Evolutionary conservation across 805 yeast genomes (phyloP), one percentile per base, ranked within the genome.

Genomic region (Gaillardinia entomophila): DNA sequence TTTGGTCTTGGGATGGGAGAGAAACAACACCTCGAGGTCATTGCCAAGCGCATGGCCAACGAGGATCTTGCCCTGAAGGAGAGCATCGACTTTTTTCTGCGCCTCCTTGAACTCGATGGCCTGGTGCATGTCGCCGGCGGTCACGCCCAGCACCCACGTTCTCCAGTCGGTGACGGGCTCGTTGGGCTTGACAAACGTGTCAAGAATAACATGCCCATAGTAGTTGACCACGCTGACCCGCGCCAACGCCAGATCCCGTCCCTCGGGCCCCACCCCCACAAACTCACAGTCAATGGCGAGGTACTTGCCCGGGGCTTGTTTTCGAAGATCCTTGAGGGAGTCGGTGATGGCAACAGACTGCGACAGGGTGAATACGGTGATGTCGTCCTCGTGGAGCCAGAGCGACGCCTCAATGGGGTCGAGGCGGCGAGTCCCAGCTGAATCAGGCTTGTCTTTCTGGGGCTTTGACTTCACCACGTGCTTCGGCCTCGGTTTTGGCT

Each of bases 231-330:
- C 62, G 0, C 96, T 86, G 0, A 88, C 92, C 43, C 97, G 69
- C 0, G 95, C 97, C 12, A 89, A 62, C 1, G 79, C 90, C 4
- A 87, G 77, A 28, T 68, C 75, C 24, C 49, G 48, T 4, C 94
- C 94, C 7, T 77, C 79, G 4, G 72, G 74, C 0, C 96, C 96
- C 2, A 83, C 80, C 8, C 96, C 96, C 2, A 89, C 97, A 65
- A 89, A 88, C 48, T 89, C 97, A 62, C 97, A 88, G 57, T 89
- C 97, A 39, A 89, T 75, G 1, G 96, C 86, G 2, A 88, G 38
- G 44, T 73, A 88, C 46, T 73, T 82, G 1, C 96, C 96, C 1
- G 77, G 62, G 27, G 71, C 68, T 32, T 53, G 59, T 36, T 70
- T 60, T 12, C 58, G 47, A 22, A 26, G 24, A 24, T 48, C 54